These are phyloP conservation scores for Entrophospora sp. DNA, from an alignment of 192 early-diverging fungal species.

Conservation along the genomic window DNA sequence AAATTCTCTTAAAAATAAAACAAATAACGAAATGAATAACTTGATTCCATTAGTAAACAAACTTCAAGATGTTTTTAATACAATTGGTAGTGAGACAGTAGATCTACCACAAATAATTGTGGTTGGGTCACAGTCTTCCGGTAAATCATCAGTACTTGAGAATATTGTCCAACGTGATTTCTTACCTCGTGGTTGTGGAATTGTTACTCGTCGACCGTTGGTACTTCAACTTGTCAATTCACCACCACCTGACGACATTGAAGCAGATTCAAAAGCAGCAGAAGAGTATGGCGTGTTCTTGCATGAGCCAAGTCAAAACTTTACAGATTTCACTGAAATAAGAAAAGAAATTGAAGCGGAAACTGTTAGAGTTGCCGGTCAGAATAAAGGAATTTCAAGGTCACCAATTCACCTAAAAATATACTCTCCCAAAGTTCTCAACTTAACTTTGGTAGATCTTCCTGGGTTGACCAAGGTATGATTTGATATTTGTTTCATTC, in stretches of 20 bases:
- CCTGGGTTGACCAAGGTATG: constrained; percentile 81
- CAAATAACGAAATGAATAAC: too few relatives aligned
- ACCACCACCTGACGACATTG: constrained; percentile 31
- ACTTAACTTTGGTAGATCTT: constrained; percentile 73
- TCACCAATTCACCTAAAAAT: constrained; percentile 73
- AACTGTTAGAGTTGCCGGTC: constrained; percentile 67
- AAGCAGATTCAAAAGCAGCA: constrained; percentile 23
- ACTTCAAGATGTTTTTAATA: constrained; percentile 73
- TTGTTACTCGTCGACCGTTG: constrained; percentile 75
- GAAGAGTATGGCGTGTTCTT: constrained; percentile 53
- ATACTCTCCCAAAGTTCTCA: constrained; percentile 66
- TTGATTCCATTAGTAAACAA: constrained; percentile 75
- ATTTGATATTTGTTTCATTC: too few relatives aligned
- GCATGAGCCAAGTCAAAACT: constrained; percentile 65
- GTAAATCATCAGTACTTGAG: constrained; percentile 97
- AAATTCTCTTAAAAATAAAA: too few relatives aligned
- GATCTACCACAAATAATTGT: constrained; percentile 83
- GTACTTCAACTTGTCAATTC: constrained; percentile 71
- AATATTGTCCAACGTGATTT: constrained; percentile 98
- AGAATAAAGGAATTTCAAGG: constrained; percentile 70
- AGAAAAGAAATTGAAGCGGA: constrained; percentile 73
- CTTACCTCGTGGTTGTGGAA: constrained; percentile 83
- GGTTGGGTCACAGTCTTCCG: constrained; percentile 80
- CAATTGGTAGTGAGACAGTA: constrained; percentile 62
- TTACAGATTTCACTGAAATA: constrained; percentile 69